Conservation (phyloP, 345 rosid genomes). For the Lepidium didymum region DNA sequence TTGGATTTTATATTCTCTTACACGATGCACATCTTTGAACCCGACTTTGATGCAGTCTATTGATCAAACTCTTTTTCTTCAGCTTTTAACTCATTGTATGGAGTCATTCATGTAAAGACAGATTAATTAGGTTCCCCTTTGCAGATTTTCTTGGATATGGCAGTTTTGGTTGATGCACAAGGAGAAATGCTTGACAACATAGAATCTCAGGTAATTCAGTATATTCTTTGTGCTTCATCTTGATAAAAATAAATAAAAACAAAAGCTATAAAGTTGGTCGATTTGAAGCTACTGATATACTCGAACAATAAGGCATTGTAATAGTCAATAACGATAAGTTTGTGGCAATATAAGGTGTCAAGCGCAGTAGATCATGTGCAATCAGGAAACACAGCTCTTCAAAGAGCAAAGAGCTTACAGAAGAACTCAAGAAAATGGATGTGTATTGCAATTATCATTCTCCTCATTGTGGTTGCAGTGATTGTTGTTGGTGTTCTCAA, state of each 20-base stretch:
- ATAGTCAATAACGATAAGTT: not conserved
- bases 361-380: conserved; percentile 91
- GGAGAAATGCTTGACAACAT: conserved; percentile 95
- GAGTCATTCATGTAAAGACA: not conserved
- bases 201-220: conserved; percentile 64
- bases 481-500: conserved; percentile 64
- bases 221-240: not conserved
- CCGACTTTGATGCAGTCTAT: not conserved
- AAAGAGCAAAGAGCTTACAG: conserved; percentile 71
- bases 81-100: not conserved
- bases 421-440: conserved; percentile 87
- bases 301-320: not conserved
- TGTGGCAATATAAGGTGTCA: conserved; percentile 46
- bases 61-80: not conserved
- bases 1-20: conserved; percentile 2
- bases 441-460: conserved; percentile 84
- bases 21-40: not conserved
- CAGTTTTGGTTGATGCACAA: conserved; percentile 90
- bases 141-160: conserved; percentile 90
- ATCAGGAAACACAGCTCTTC: conserved; percentile 77
- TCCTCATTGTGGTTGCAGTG: conserved; percentile 65
- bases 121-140: not conserved
- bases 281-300: not conserved
- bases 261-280: not conserved
- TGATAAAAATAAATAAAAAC: not conserved